Evolutionary conservation across 192 early-diverging fungal genomes (phyloP).

Genomic region (Coemansia pectinata): DNA sequence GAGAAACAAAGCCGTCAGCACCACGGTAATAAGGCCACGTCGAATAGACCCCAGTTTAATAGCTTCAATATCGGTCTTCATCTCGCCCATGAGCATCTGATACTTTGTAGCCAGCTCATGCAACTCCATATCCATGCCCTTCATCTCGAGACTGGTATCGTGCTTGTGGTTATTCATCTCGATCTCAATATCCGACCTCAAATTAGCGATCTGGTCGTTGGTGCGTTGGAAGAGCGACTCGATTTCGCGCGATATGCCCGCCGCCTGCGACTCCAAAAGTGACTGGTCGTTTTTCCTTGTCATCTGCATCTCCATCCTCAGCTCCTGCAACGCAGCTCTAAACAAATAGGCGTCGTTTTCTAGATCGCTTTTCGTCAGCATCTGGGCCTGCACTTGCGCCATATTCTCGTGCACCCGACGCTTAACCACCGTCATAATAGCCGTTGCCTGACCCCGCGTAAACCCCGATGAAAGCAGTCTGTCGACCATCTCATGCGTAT

Average conservation of each 20-base stretch:
- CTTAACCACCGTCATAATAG: constrained; percentile 76
- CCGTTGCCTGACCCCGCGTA: constrained; percentile 68
- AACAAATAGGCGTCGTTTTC: constrained; percentile 87
- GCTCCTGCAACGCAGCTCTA: constrained; percentile 80
- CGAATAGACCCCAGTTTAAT: constrained; percentile 83
- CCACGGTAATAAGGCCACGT: constrained; percentile 60
- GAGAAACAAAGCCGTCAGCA: constrained; percentile 39
- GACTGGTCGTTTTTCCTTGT: constrained; percentile 76
- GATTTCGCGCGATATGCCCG: constrained; percentile 74
- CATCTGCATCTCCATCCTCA: constrained; percentile 74
- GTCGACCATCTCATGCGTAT: constrained; percentile 74
- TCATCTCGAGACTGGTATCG: constrained; percentile 77
- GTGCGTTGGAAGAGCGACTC: constrained; percentile 73
- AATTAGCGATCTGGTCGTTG: constrained; percentile 72
- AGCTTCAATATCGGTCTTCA: constrained; percentile 87
- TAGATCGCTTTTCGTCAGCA: constrained; percentile 74
- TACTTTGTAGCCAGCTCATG: constrained; percentile 86
- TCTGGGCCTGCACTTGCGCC: constrained; percentile 40
- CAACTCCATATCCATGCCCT: constrained; percentile 73
- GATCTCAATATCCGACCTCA: constrained; percentile 85
- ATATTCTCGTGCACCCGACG: constrained; percentile 54
- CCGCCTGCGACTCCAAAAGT: constrained; percentile 68
- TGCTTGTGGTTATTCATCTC: constrained; percentile 90
- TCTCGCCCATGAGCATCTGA: constrained; percentile 75
- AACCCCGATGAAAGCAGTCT: constrained; percentile 68